Evolutionary conservation across 2,329 filamentous ascomycete genomes (phyloP), one percentile per base, ranked within the genome.

Genomic region (Aspergillus pseudoglaucus): DNA sequence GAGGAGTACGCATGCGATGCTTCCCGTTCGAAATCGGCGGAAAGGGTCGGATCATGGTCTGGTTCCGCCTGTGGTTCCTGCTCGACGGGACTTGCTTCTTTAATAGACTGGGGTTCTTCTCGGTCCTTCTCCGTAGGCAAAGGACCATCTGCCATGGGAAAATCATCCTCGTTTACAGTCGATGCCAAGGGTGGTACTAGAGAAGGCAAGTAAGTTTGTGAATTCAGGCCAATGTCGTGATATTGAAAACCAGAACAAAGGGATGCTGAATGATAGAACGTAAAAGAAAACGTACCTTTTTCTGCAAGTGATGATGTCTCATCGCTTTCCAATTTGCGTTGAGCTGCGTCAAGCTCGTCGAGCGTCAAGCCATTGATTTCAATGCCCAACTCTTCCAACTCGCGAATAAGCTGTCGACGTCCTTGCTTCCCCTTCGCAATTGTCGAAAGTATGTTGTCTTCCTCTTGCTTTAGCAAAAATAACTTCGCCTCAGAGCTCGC

Each of bases 301-400:
- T 53, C 45, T 44, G 46, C 17, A 25, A 35, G 43, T 40, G 46
- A 49, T 7, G 44, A 18, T 40, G 49, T 47, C 45, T 59, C 48
- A 37, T 54, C 49, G 23, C 50, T 41, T 50, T 60, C 56, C 15
- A 56, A 32, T 27, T 52, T 56, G 23, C 50, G 52, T 46, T 60
- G 58, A 10, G 59, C 60, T 4, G 69, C 68, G 49, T 73, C 67
- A 20, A 77, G 62, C 45, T 73, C 67, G 20, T 69, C 69, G 47
- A 73, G 61, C 3, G 71, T 66, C 56, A 75, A 67, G 3, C 72
- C 72, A 45, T 73, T 68, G 1, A 74, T 74, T 47, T 78, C 71
- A 37, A 75, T 58, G 35, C 72, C 72, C 17, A 79, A 64, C 44
- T 60, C 61, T 49, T 74, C 70, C n/a, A 80, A 63, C 53, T 79